A percentile compares a stretch with the other conserved stretches of the same genome.
phyloP scores from a whole-genome alignment of 768 basidiomycete genomes.

The Agaricus blazei region DNA sequence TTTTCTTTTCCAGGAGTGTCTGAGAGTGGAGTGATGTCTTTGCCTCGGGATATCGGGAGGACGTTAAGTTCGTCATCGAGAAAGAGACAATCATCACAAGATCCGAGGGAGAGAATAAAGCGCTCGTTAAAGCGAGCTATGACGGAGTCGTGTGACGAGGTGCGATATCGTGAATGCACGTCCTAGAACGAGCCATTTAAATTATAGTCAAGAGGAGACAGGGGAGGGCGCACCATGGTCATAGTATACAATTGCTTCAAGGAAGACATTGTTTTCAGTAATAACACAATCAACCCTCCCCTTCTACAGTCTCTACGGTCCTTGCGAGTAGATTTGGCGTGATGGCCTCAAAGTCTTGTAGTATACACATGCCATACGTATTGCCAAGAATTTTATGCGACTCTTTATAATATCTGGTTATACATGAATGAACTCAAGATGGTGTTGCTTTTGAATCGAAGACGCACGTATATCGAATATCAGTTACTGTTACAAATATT shows the following conservation, averaged over 20 bases:
- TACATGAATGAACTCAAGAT: neutral
- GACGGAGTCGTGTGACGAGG: conserved; percentile 83
- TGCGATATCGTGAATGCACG: conserved; percentile 91
- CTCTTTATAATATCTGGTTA: conserved; percentile 86
- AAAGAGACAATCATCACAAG: conserved; percentile 88
- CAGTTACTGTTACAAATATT: conserved; percentile 97
- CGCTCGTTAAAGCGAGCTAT: conserved; percentile 98
- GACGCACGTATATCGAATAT: conserved; percentile 92
- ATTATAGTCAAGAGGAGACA: neutral
- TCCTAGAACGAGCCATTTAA: conserved; percentile 49
- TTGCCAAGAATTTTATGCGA: conserved; percentile 95
- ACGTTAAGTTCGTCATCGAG: conserved; percentile 98
- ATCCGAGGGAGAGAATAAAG: conserved; percentile 94
- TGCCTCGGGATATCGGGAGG: conserved; percentile 90
- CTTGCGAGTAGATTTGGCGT: conserved; percentile 96
- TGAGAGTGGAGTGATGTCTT: conserved; percentile 76
- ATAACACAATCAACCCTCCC: conserved; percentile 86
- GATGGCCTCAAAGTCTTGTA: conserved; percentile 98
- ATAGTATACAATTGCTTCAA: conserved; percentile 89
- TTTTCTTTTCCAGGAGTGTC: conserved; percentile 28
- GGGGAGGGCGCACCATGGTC: conserved; percentile 53
- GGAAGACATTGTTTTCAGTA: conserved; percentile 94
- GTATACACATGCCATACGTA: conserved; percentile 94
- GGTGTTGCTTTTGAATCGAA: too few relatives aligned
- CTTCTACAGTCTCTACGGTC: conserved; percentile 97